These are phyloP conservation scores for Vitis rotundifolia DNA, from an alignment of 164 flowering plant genomes.

Conservation along the genomic window DNA sequence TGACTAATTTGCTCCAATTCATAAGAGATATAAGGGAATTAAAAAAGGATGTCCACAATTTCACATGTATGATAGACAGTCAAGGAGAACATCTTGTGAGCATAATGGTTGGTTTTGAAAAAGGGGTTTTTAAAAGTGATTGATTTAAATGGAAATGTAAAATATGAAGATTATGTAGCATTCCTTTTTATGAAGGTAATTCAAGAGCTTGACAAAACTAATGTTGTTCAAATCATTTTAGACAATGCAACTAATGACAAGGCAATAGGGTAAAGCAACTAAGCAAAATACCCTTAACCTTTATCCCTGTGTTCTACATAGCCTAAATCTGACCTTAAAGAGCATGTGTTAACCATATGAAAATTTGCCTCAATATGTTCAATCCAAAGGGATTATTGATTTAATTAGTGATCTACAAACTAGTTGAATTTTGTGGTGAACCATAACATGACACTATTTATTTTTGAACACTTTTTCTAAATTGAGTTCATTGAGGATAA, in stretches of 20 bases:
- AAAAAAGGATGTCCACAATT: background rate
- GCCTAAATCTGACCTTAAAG: too few relatives aligned
- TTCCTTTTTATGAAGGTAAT: too few relatives aligned
- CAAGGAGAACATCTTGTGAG: background rate
- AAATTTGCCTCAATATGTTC: too few relatives aligned
- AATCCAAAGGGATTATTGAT: too few relatives aligned
- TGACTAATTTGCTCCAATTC: background rate
- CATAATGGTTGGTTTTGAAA: background rate
- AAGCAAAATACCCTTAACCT: background rate
- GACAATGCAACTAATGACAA: background rate
- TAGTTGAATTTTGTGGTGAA: too few relatives aligned
- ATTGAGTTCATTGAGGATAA: conserved; percentile 14
- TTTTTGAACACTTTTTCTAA: conserved; percentile 8
- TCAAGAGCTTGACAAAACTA: too few relatives aligned
- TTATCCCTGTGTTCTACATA: background rate
- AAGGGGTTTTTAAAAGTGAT: background rate
- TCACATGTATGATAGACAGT: background rate
- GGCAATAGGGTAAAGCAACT: background rate
- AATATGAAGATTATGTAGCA: background rate
- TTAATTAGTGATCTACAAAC: too few relatives aligned
- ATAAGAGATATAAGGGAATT: background rate
- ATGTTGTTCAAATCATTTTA: background rate
- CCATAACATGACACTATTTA: too few relatives aligned
- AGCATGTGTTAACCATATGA: too few relatives aligned
- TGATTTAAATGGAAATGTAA: background rate